Evolutionary conservation across 2,329 filamentous ascomycete genomes (phyloP), one percentile per base, ranked within the genome.

Genomic region (Arthrobotrys entomopaga): DNA sequence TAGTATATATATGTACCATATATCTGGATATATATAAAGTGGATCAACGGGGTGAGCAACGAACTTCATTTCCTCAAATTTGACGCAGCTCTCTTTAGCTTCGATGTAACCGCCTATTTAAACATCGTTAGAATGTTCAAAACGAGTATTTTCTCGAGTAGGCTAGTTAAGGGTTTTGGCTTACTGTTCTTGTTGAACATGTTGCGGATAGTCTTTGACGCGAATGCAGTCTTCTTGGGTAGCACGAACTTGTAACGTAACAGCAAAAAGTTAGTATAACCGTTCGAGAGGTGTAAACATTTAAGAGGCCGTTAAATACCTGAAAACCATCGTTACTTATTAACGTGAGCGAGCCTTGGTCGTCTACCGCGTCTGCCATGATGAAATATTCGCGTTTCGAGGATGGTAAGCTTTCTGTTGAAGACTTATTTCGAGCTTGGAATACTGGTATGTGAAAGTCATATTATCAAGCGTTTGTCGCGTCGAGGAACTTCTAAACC

Each of bases 151-250:
- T n/a, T n/a, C n/a, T n/a, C 29, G 7, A 34, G 6, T 8, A 8
- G 29, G 29, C 5, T 7, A 10, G 29, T 34, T 10, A 7, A 1
- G 29, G 29, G n/a, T n/a, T 34, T 1, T 2, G 8, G 80, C 85
- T 50, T 81, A 90, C 88, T 89, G 50, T 83, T 82, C 19, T 87
- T 85, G 77, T 90, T 87, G 52, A 90, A 81, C 85, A 89, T 89
- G 76, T 86, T 84, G 76, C 85, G 85, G 78, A 90, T 87, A 1
- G 87, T 87, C 50, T 85, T 86, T 3, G 87, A 87, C 66, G 89
- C 83, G 78, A 84, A 86, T 43, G 88, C 88, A 3, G 86, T 85
- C 29, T 84, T 87, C 77, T 88, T 85, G 20, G 86, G 84, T 48
- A 90, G 80, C 75, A 89, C 83, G 80, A 89, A 90, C 76, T 89